Evolutionary conservation across 1,284 basidiomycete species (phyloP).

Genomic region (Malassezia obtusa): DNA sequence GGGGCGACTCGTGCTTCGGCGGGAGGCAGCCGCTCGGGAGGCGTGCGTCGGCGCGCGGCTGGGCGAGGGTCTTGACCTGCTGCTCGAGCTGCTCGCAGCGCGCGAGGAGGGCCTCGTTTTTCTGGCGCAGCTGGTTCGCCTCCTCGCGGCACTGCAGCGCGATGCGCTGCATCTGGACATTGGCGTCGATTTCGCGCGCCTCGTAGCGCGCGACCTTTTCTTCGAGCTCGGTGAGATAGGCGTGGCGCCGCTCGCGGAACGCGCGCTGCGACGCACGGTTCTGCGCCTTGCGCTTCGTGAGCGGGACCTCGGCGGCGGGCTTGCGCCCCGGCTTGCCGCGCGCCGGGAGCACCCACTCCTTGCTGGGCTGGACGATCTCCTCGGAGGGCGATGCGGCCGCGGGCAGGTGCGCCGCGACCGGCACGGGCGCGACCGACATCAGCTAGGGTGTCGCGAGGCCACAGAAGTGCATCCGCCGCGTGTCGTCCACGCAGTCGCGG

Average conservation of each 20-base stretch:
- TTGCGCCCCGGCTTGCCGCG: constrained; percentile 47
- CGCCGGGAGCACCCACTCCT: constrained; percentile 44
- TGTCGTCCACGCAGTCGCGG: background rate
- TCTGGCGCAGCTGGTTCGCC: constrained; percentile 24
- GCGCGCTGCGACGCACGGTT: constrained; percentile 42
- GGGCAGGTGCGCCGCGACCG: background rate
- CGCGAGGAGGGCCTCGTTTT: constrained; percentile 21
- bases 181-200: constrained; percentile 30
- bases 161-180: constrained; percentile 38
- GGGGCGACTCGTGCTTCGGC: background rate
- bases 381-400: background rate
- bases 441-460: too few relatives aligned
- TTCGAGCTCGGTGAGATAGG: constrained; percentile 37
- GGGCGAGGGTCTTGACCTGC: background rate
- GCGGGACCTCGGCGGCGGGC: constrained; percentile 37
- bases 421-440: background rate
- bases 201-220: constrained; percentile 36
- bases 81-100: constrained; percentile 22
- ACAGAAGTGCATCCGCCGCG: too few relatives aligned
- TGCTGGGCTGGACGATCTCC: constrained; percentile 31
- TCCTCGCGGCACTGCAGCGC: constrained; percentile 34
- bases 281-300: constrained; percentile 45
- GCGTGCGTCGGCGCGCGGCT: background rate
- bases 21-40: background rate
- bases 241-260: constrained; percentile 35